Percentiles rank a stretch among this genome's conserved stretches.
Evolutionary conservation across 1,284 basidiomycete genomes (phyloP).

Genomic region (Tylopilus sp.): DNA sequence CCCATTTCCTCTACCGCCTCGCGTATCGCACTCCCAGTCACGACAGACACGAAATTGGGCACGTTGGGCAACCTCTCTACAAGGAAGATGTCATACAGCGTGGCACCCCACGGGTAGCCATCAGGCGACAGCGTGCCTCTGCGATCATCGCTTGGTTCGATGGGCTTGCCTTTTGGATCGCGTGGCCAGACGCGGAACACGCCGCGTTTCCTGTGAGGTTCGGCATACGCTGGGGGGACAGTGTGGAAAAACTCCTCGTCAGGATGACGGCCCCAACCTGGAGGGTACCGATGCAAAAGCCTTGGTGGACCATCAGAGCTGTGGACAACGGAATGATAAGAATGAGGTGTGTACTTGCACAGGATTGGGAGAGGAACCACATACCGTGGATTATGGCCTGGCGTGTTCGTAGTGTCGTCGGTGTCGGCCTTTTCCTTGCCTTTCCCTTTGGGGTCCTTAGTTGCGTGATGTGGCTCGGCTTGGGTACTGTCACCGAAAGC

Average conservation of each 20-base stretch:
- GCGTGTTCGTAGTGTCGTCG: background rate
- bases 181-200: slow-evolving; percentile 28
- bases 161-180: slow-evolving; percentile 5
- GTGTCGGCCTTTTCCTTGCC: background rate
- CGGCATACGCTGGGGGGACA: slow-evolving; percentile 7
- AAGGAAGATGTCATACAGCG: slow-evolving; percentile 42
- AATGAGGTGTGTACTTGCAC: background rate
- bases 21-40: slow-evolving; percentile 39
- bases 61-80: slow-evolving; percentile 27
- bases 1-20: slow-evolving; percentile 34
- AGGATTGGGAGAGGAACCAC: background rate
- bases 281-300: background rate
- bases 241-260: slow-evolving; percentile 10
- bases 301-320: background rate
- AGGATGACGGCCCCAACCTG: slow-evolving; percentile 5
- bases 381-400: background rate
- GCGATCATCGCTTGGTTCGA: background rate
- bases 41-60: slow-evolving; percentile 15
- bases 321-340: background rate
- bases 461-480: background rate
- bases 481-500: background rate
- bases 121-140: slow-evolving; percentile 34
- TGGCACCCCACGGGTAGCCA: slow-evolving; percentile 42
- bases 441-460: background rate
- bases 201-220: slow-evolving; percentile 1